Base-by-base conservation (phyloP, 2,329 filamentous ascomycete genomes). In the Aspergillus puulaauensis region DNA sequence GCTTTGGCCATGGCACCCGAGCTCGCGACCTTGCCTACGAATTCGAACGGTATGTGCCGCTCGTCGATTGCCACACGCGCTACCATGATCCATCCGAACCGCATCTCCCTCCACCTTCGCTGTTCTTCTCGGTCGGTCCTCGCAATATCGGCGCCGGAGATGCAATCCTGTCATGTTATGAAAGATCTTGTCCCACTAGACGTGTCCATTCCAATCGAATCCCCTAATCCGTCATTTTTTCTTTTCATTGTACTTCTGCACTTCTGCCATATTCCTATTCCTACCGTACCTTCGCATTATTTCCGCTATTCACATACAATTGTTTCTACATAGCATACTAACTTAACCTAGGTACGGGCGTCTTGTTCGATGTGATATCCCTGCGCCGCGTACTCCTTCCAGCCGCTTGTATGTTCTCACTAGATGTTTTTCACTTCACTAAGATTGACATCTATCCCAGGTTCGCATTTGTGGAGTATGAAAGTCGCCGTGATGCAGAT, bases 11-110 rank as follows among this genome's bases (percentile, higher is more conserved):
- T 80, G 92, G 93, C 79, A 97, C 93, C 78, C 91, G 95, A 83
- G 92, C 95, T 78, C 91, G 95, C 87, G 93, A 99, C 84, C 90
- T 98, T 78, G 92, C 93, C 83, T 97, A 96, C 90, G 93, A 98
- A 85, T 98, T 98, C 90, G 93, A 98, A 93, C 92, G 93, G 91
- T 97, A 96, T 87, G 93, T 96, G 84, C 83, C 78, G 81, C 79
- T 80, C 73, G 72, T 69, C 71, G 66, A 68, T 70, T 70, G 59
- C 65, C 67, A 65, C 67, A 65, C 71, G 68, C 70, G 73, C 76
- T 77, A 75, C 71, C 71, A 75, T 73, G 68, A 72, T 71, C 70
- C 27, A 70, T 64, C 59, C 70, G 68, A 67, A 56, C 65, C 66
- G 64, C 67, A 52, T 54, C 31, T 58, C 21, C 39, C 37, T 67